phyloP scores from a whole-genome alignment of 805 yeast genomes.

The Brettanomyces bruxellensis region DNA sequence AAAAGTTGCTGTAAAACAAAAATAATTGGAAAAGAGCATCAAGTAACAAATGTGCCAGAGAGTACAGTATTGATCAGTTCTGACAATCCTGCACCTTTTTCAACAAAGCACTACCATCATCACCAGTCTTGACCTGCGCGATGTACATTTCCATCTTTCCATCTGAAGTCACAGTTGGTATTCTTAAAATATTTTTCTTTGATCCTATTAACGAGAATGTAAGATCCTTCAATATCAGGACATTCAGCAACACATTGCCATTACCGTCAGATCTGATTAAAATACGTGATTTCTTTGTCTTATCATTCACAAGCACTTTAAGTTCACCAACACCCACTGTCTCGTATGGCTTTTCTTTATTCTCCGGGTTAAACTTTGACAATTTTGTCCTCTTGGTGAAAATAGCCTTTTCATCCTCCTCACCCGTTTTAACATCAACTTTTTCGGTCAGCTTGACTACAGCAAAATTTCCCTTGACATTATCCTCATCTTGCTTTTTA shows the following conservation, averaged over 20 bases:
- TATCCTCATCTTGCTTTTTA: constrained; percentile 31
- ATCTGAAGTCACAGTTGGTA: constrained; percentile 51
- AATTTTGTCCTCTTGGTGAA: constrained; percentile 67
- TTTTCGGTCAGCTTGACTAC: constrained; percentile 38
- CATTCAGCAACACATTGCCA: constrained; percentile 67
- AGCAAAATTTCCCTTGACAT: constrained; percentile 40
- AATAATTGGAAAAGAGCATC: too few species aligned
- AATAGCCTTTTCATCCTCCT: constrained; percentile 63
- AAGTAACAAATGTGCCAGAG: too few species aligned
- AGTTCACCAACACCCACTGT: constrained; percentile 76
- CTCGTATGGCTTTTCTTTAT: constrained; percentile 41
- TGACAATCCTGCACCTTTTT: constrained; percentile 20
- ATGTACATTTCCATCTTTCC: constrained; percentile 60
- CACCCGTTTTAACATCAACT: constrained; percentile 64
- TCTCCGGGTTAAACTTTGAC: constrained; percentile 45
- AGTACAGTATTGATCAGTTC: neutral
- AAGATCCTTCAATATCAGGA: constrained; percentile 47
- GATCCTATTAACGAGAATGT: constrained; percentile 49
- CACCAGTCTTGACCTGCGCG: constrained; percentile 67
- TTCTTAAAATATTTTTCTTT: constrained; percentile 54
- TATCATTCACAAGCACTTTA: constrained; percentile 56
- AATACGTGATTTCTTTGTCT: constrained; percentile 56
- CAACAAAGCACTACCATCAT: constrained; percentile 50
- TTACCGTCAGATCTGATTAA: constrained; percentile 86
- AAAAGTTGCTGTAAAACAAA: too few species aligned